These are phyloP conservation scores for Schizosaccharomyces versatilis DNA, from an alignment of 1,139 yeast species.

Conservation along the genomic window DNA sequence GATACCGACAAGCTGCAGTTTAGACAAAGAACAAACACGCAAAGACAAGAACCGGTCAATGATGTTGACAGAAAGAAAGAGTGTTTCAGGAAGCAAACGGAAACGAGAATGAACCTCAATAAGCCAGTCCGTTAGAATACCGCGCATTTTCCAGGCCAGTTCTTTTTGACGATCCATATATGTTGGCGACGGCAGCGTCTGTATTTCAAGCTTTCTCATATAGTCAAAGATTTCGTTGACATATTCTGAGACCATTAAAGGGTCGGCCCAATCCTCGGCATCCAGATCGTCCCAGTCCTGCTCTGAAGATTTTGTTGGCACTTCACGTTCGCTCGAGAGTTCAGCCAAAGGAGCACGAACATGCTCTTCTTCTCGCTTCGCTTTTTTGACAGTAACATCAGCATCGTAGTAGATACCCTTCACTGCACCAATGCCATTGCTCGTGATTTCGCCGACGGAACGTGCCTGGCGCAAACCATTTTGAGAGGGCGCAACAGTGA, in stretches of 20 bases:
- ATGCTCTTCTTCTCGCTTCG: too few relatives aligned
- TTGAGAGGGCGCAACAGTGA: not conserved
- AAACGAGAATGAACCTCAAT: conserved; percentile 79
- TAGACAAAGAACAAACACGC: conserved; percentile 60
- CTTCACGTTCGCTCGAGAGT: not conserved
- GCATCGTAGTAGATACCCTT: too few relatives aligned
- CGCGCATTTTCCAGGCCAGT: conserved; percentile 66
- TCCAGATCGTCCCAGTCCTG: conserved; percentile 45
- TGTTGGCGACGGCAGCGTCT: conserved; percentile 53
- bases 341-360: not conserved
- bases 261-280: conserved; percentile 77
- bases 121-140: conserved; percentile 82
- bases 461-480: too few relatives aligned
- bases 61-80: conserved; percentile 67
- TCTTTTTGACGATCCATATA: conserved; percentile 57
- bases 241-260: conserved; percentile 85
- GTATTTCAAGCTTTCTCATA: conserved; percentile 43
- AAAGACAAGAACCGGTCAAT: conserved; percentile 77
- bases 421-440: too few relatives aligned
- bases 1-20: conserved; percentile 74
- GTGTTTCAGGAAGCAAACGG: conserved; percentile 71
- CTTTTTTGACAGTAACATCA: too few relatives aligned
- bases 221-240: conserved; percentile 70
- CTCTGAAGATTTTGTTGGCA: not conserved
- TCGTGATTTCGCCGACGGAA: too few relatives aligned